Base-by-base conservation (phyloP, 2,329 filamentous ascomycete genomes). In the Pseudocercospora vitis region DNA sequence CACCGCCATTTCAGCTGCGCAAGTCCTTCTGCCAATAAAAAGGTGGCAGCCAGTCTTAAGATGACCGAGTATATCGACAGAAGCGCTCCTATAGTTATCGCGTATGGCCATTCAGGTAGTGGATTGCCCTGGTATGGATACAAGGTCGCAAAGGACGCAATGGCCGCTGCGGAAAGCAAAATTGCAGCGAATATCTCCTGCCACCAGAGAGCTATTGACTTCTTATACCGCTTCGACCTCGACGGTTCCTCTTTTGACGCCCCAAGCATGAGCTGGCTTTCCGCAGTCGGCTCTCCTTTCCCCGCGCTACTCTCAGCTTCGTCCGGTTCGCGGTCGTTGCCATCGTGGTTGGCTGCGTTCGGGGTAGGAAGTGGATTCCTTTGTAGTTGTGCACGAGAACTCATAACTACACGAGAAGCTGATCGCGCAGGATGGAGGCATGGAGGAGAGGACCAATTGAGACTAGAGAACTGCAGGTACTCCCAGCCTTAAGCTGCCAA, bases 61-160 rank as follows among this genome's bases (percentile, higher is more conserved):
- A 57, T 33, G 7, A 57, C 55, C 9, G 50, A 53, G 26, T 57
- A 57, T n/a, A 39, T 44, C 2, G 50, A 53, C 3, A 57, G 47
- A 12, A 53, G 32, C 1, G 55, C 50, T 5, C 50, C 31, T 23
- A 57, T 48, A 3, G 50, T 57, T 12, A 53, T 57, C 11, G 32
- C 29, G 3, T 48, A 50, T 14, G 55, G 55, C 54, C 50, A 53
- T 3, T 57, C 46, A 18, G 55, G 55, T 7, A 57, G 40, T 6
- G 50, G 33, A 11, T 45, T 50, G 2, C 55, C 55, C 23, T 50
- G 29, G 40, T 53, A 57, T 11, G 55, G 55, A 5, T 50, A 50
- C 4, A 57, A 32, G 2, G 55, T 57, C 2, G 33, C 50, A n/a
- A 47, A 47, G 1, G 47, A 53, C 40, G 55, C 55, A 35, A 47